phyloP scores from a whole-genome alignment of 1,284 basidiomycete genomes.

The Cystobasidium slooffiae region DNA sequence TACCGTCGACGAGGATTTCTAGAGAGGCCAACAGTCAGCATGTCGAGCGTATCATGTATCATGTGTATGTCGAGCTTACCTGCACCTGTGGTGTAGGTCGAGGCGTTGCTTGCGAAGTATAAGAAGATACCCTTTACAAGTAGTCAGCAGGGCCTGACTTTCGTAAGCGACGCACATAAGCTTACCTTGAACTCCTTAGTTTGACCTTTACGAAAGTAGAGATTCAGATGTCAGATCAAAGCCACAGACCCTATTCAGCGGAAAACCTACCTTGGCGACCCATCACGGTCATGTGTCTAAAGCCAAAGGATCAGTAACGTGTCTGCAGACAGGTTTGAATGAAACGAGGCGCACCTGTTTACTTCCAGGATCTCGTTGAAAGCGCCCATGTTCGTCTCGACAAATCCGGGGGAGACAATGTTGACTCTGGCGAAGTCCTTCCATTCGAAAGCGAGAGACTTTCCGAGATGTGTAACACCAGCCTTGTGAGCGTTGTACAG shows the following conservation, averaged over 20 bases:
- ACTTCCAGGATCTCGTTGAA: constrained; percentile 23
- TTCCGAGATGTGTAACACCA: constrained; percentile 54
- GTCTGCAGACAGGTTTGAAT: not conserved
- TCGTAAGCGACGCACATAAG: no score
- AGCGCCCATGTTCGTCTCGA: constrained; percentile 51
- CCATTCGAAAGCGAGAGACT: constrained; percentile 56
- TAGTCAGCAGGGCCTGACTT: constrained; percentile 17
- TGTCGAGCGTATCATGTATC: not conserved
- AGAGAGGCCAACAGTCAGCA: not conserved
- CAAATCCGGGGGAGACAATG: constrained; percentile 56
- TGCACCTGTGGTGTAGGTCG: constrained; percentile 38
- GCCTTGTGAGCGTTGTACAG: constrained; percentile 55
- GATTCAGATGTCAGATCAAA: not conserved
- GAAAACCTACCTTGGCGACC: constrained; percentile 28
- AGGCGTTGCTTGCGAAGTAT: constrained; percentile 42
- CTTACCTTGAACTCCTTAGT: constrained; percentile 40
- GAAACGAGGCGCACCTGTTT: constrained; percentile 5
- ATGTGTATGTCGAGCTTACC: not conserved
- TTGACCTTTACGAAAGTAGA: not conserved
- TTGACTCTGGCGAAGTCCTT: constrained; percentile 56
- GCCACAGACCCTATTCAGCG: not conserved
- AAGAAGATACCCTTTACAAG: constrained; percentile 35
- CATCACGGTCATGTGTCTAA: constrained; percentile 37
- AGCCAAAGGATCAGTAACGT: not conserved
- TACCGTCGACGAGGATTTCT: constrained; percentile 43